phyloP scores from a whole-genome alignment of 371 early-diverging fungal species.

The Mucor lusitanicus region DNA sequence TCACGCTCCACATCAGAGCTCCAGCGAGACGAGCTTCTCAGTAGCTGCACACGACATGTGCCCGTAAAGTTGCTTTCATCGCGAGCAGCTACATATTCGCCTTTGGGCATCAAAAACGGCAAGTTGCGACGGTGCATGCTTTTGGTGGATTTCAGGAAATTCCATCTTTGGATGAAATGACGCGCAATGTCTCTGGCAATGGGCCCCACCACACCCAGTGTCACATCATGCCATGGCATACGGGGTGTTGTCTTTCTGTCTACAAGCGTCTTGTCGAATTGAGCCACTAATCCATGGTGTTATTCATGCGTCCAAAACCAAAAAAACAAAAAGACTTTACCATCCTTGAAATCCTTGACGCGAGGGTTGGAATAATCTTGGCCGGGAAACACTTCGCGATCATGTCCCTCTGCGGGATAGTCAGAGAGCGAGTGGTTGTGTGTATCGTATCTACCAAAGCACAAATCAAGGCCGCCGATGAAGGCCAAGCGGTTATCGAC shows the following conservation, averaged over 20 bases:
- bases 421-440: conserved; percentile 82
- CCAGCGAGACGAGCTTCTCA: conserved; percentile 72
- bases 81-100: conserved; percentile 74
- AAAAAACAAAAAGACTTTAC: conserved; percentile 27
- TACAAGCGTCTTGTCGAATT: conserved; percentile 56
- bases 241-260: conserved; percentile 66
- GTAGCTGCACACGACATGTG: conserved; percentile 69
- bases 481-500: conserved; percentile 86
- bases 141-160: conserved; percentile 77
- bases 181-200: conserved; percentile 84
- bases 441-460: conserved; percentile 89
- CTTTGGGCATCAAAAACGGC: conserved; percentile 81
- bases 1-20: conserved; percentile 66
- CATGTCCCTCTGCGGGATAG: conserved; percentile 51
- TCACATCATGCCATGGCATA: conserved; percentile 98
- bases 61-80: conserved; percentile 69
- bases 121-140: conserved; percentile 60
- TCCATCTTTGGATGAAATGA: conserved; percentile 94
- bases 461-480: conserved; percentile 91
- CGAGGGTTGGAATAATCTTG: conserved; percentile 95
- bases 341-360: conserved; percentile 83
- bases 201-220: conserved; percentile 72
- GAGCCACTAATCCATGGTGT: conserved; percentile 41
- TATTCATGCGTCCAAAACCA: neutral
- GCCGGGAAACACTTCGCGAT: conserved; percentile 71